Conservation (phyloP, 257 asterid genomes). For the Mentha longifolia region DNA sequence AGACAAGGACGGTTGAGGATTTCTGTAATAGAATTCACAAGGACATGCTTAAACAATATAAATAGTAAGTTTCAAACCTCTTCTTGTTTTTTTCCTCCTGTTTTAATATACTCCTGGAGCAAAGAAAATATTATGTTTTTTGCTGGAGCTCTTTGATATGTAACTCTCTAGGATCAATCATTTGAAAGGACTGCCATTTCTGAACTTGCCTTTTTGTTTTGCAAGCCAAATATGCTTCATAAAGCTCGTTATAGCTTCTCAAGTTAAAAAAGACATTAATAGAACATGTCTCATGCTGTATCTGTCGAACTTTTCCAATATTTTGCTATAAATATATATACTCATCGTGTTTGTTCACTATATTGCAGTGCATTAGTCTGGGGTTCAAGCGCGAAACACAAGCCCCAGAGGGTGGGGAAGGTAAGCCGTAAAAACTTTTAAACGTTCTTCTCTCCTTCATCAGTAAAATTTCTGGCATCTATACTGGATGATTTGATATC, state of each 20-base stretch:
- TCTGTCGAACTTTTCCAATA: not conserved
- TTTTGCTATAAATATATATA: slow-evolving; percentile 22
- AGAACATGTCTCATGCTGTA: too few species aligned
- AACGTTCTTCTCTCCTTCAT: not conserved
- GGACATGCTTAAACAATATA: slow-evolving; percentile 94
- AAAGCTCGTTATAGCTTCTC: too few species aligned
- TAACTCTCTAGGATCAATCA: not conserved
- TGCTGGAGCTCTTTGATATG: not conserved
- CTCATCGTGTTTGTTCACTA: slow-evolving; percentile 32
- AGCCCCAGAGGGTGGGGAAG: slow-evolving; percentile 99
- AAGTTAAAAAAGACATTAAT: too few species aligned
- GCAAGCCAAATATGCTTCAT: too few species aligned
- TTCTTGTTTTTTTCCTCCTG: not conserved
- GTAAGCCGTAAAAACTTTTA: slow-evolving; percentile 40
- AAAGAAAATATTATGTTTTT: too few species aligned
- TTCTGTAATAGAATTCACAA: slow-evolving; percentile 92
- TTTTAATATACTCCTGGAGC: too few species aligned
- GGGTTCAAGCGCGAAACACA: slow-evolving; percentile 99
- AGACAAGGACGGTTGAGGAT: slow-evolving; percentile 86
- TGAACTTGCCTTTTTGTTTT: too few species aligned
- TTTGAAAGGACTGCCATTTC: too few species aligned
- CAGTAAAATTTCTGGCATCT: not conserved
- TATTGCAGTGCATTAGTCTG: slow-evolving; percentile 85
- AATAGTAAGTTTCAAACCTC: slow-evolving; percentile 61
- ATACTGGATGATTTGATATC: slow-evolving; percentile 2